Evolutionary conservation across 208 protist genomes (phyloP), one percentile per base, ranked within the genome.

Genomic region (Crithidia acanthocephali): DNA sequence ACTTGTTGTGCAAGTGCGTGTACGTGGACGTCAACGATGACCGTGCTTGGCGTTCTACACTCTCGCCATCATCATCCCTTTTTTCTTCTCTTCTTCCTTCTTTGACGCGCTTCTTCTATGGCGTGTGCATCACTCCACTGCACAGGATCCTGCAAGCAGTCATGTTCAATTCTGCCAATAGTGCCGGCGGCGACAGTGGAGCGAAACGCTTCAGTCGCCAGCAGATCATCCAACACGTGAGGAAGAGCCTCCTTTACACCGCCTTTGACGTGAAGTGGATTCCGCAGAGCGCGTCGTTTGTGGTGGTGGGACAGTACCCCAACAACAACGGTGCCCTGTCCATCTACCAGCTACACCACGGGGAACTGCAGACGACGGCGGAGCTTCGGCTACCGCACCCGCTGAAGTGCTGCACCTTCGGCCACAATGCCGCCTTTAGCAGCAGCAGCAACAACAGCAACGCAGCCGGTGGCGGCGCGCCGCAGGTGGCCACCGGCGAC

Each of bases 331-430:
- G 93, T 42, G 81, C 85, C 2, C 68, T 95, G 27, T 80, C 81
- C 23, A 59, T 98, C 15, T 95, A 95, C 44, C 53, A 84, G 64
- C 82, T 98, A 15, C 81, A 86, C 47, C 64, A 88, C 23, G 94
- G 93, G 28, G 92, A 97, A 55, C 79, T 98, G 40, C 53, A 80
- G 42, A 48, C 78, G 2, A 71, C 84, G 53, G 58, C 64, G 25
- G 88, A 97, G 67, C 55, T 91, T 27, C 81, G 81, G 20, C 69
- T 86, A 25, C 56, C 73, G 27, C 70, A 85, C 69, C 87, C 87
- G 0, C 51, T 98, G 58, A 98, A 98, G 75, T 98, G 94, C 79
- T 90, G 88, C 59, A 98, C 97, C 11, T 98, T 96, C 75, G 87
- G 76, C 10, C 89, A 96, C 37, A 90, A 92, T 64, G 45, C 57